These are phyloP conservation scores for Clohesyomyces aquaticus DNA, from an alignment of 495 filamentous ascomycete genomes.

Conservation along the genomic window DNA sequence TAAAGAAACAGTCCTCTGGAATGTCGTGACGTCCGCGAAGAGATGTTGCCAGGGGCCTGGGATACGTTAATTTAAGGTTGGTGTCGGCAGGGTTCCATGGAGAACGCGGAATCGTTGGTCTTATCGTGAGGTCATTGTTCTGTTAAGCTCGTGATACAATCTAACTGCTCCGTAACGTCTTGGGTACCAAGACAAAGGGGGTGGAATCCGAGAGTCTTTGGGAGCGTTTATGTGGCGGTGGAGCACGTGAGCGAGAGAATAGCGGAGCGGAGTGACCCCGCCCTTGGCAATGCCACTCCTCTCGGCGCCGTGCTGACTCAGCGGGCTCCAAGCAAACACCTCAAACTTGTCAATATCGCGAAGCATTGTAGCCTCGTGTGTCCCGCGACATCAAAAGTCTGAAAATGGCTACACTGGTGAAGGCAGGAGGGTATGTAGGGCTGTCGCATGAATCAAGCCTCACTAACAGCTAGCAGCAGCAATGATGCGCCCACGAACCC, in stretches of 20 bases:
- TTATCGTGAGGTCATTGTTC: constrained; percentile 11
- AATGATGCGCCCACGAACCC: constrained; percentile 75
- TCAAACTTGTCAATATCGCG: constrained; percentile 21
- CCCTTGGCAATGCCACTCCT: not conserved
- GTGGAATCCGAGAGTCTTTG: too few relatives aligned
- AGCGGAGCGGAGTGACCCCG: constrained; percentile 10
- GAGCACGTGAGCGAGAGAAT: not conserved
- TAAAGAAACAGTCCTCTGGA: not conserved
- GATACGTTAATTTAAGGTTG: constrained; percentile 35
- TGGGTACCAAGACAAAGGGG: too few relatives aligned
- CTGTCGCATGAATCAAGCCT: not conserved
- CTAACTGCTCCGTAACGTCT: too few relatives aligned
- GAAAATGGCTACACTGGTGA: constrained; percentile 26
- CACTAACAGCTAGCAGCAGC: constrained; percentile 37
- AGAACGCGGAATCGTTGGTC: not conserved
- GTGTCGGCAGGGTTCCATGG: not conserved
- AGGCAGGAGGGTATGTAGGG: constrained; percentile 16
- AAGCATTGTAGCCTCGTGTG: constrained; percentile 5
- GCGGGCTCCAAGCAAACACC: constrained; percentile 19
- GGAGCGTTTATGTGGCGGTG: too few relatives aligned
- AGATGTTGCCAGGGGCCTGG: not conserved
- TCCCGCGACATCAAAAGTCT: constrained; percentile 13
- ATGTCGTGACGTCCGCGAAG: constrained; percentile 26
- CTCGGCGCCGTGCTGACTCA: not conserved
- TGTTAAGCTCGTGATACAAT: not conserved